Percentiles rank a stretch among this genome's conserved stretches.
Evolutionary conservation across 2,329 filamentous ascomycete species (phyloP).

Genomic region (Phaeosphaeriaceae sp.): DNA sequence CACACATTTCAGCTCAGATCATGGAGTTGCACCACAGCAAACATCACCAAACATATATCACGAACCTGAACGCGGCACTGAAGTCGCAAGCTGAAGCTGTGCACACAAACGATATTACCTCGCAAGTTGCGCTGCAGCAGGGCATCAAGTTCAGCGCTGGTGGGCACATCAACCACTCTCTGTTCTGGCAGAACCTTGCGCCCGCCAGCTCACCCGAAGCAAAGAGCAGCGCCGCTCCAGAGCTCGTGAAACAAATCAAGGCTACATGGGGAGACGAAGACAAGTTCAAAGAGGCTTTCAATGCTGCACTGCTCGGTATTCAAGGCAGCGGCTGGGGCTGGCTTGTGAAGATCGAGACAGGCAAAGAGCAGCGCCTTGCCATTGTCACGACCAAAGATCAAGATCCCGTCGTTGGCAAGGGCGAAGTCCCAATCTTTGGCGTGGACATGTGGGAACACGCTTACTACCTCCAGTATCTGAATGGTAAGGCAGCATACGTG

Average conservation of each 20-base stretch:
- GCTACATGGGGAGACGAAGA: slow-evolving; percentile 74
- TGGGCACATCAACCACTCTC: slow-evolving; percentile 90
- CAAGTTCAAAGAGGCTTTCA: slow-evolving; percentile 72
- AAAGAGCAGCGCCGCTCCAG: slow-evolving; percentile 62
- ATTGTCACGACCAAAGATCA: slow-evolving; percentile 88
- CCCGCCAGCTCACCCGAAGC: slow-evolving; percentile 68
- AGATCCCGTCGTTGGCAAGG: slow-evolving; percentile 72
- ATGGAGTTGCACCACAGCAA: slow-evolving; percentile 84
- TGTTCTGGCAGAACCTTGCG: slow-evolving; percentile 88
- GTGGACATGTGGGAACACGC: slow-evolving; percentile 96
- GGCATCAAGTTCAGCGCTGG: slow-evolving; percentile 88
- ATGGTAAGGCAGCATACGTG: slow-evolving; percentile 77
- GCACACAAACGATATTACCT: slow-evolving; percentile 65
- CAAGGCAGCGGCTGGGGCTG: slow-evolving; percentile 91
- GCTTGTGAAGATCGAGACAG: slow-evolving; percentile 73
- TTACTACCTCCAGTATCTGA: slow-evolving; percentile 83
- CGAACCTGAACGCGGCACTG: slow-evolving; percentile 74
- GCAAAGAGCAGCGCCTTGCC: slow-evolving; percentile 61
- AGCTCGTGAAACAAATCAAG: slow-evolving; percentile 68
- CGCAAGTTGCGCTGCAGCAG: slow-evolving; percentile 72
- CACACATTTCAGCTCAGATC: slow-evolving; percentile 77
- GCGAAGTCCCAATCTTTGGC: slow-evolving; percentile 74
- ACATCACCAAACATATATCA: slow-evolving; percentile 82
- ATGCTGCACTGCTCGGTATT: slow-evolving; percentile 70
- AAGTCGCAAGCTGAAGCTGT: slow-evolving; percentile 66